phyloP scores from a whole-genome alignment of 768 basidiomycete species.

The Mycena pura region DNA sequence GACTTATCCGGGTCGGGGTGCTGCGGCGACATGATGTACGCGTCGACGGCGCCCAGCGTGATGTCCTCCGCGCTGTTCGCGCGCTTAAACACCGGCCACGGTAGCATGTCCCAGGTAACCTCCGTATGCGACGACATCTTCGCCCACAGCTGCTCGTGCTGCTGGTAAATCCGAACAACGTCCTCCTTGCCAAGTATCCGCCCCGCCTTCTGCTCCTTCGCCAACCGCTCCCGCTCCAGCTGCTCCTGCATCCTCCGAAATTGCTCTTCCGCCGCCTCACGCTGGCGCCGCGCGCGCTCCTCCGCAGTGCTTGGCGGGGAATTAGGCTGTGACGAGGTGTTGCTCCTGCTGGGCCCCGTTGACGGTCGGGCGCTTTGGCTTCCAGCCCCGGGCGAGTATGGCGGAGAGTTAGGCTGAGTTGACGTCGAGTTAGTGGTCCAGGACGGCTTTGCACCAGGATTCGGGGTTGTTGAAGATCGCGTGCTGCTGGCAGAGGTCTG shows the following conservation, averaged over 20 bases:
- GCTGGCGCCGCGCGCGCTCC: constrained; percentile 70
- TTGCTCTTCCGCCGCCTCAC: constrained; percentile 66
- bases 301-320: constrained; percentile 42
- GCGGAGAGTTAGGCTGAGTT: not conserved
- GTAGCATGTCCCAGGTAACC: constrained; percentile 71
- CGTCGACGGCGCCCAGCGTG: constrained; percentile 58
- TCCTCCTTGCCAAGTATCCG: constrained; percentile 64
- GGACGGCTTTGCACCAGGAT: constrained; percentile 12
- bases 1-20: constrained; percentile 61
- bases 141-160: constrained; percentile 69
- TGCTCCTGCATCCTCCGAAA: constrained; percentile 75
- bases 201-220: constrained; percentile 43
- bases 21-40: constrained; percentile 66
- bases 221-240: constrained; percentile 47
- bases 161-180: constrained; percentile 58
- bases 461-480: constrained; percentile 1
- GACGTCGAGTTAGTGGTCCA: constrained; percentile 3
- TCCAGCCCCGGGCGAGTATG: constrained; percentile 2
- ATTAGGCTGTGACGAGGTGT: constrained; percentile 36
- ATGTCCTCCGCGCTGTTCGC: constrained; percentile 68
- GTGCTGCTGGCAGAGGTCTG: constrained; percentile 34
- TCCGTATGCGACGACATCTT: constrained; percentile 47
- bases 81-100: constrained; percentile 73
- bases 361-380: constrained; percentile 14
- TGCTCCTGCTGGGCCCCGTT: constrained; percentile 1